A percentile compares a stretch with the other conserved stretches of the same genome.
phyloP scores from a whole-genome alignment of 331 rosid species.

The Quercus tomentella region DNA sequence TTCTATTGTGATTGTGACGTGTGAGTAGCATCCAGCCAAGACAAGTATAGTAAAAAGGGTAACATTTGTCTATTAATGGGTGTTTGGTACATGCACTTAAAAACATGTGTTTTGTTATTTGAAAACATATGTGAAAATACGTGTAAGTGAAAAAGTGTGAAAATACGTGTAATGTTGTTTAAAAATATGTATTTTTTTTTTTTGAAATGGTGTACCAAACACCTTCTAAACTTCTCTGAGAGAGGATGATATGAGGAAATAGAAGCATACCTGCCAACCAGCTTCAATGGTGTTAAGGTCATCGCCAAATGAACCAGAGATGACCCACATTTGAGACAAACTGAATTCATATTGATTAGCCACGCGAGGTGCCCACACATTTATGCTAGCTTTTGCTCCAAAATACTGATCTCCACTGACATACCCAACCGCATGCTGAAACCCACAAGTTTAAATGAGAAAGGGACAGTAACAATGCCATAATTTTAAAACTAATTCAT shows the following conservation, averaged over 20 bases:
- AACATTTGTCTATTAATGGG: no score
- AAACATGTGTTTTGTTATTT: no score
- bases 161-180: no score
- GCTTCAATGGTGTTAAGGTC: conserved; percentile 97
- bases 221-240: no score
- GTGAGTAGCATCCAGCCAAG: no score
- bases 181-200: no score
- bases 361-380: conserved; percentile 90
- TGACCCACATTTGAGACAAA: conserved; percentile 94
- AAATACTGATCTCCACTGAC: conserved; percentile 78
- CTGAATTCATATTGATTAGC: conserved; percentile 83
- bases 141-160: no score
- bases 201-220: no score
- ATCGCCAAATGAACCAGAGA: conserved; percentile 91
- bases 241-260: background rate
- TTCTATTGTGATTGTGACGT: no score
- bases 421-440: conserved; percentile 97
- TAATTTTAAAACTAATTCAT: background rate
- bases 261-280: conserved; percentile 88
- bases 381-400: conserved; percentile 93
- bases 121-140: no score
- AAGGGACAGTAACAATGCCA: background rate
- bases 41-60: no score
- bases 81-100: no score
- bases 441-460: background rate